These are phyloP conservation scores for Puccinia polysora DNA, from an alignment of 1,284 basidiomycete genomes.

Conservation along the genomic window DNA sequence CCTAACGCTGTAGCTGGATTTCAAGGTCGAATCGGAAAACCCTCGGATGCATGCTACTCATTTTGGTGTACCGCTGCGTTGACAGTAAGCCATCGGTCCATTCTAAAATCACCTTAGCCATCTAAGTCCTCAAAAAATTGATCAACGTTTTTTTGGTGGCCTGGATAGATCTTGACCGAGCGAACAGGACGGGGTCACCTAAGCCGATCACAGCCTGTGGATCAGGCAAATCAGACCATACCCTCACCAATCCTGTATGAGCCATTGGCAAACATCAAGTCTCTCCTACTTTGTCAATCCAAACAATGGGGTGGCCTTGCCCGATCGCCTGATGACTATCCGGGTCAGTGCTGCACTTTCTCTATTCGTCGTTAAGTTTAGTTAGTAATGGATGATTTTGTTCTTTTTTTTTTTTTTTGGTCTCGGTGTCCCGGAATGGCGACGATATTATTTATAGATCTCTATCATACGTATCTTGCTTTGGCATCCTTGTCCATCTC, in stretches of 20 bases:
- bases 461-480: constrained; percentile 80
- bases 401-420: too few species aligned
- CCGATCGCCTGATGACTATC: not conserved
- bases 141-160: too few species aligned
- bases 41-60: constrained; percentile 83
- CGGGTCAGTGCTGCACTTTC: not conserved
- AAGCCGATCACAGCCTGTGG: too few species aligned
- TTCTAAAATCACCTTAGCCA: not conserved
- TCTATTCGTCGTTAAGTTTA: not conserved
- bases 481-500: constrained; percentile 72
- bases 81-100: constrained; percentile 57
- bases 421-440: too few species aligned
- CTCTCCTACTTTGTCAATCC: constrained; percentile 13
- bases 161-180: too few species aligned
- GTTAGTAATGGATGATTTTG: not conserved
- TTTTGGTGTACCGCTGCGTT: constrained; percentile 85
- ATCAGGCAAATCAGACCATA: too few species aligned
- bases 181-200: too few species aligned
- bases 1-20: constrained; percentile 60
- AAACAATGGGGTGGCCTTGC: constrained; percentile 15
- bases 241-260: too few species aligned
- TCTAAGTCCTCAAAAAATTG: not conserved
- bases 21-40: constrained; percentile 76
- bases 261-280: constrained; percentile 26
- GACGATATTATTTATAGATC: too few species aligned